Percentiles rank a stretch among this genome's conserved stretches.
These are phyloP conservation scores for Ustilago shanxiensis DNA, from an alignment of 1,284 basidiomycete species.

Conservation along the genomic window DNA sequence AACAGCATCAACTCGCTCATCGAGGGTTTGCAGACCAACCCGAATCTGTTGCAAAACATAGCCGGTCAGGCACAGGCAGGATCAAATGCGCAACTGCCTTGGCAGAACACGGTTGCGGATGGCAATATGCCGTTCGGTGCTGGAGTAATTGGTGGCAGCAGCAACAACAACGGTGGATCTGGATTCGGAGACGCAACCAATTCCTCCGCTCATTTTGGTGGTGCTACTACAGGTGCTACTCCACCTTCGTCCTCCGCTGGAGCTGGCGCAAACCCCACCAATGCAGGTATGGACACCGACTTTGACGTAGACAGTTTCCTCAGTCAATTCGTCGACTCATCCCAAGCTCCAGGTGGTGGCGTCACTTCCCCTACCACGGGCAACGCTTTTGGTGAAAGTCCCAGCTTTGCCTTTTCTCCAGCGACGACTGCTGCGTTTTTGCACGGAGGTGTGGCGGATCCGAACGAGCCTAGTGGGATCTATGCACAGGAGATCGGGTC, in stretches of 20 bases:
- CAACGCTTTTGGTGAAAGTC: constrained; percentile 25
- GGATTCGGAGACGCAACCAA: not conserved
- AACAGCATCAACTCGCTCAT: constrained; percentile 81
- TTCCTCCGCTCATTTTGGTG: not conserved
- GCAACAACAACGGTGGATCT: not conserved
- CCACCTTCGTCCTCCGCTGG: constrained; percentile 17
- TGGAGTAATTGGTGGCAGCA: not conserved
- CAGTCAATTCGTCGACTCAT: constrained; percentile 58
- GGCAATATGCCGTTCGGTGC: constrained; percentile 5
- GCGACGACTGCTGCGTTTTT: constrained; percentile 50
- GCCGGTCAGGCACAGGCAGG: not conserved
- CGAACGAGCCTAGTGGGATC: constrained; percentile 9
- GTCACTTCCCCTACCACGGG: constrained; percentile 26
- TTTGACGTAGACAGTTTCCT: constrained; percentile 65
- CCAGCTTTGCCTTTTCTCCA: constrained; percentile 45
- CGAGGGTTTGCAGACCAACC: constrained; percentile 77
- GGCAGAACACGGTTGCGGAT: constrained; percentile 4
- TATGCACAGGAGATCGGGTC: constrained; percentile 22
- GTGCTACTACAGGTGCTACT: constrained; percentile 15
- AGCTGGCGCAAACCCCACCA: not conserved
- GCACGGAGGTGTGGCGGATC: constrained; percentile 22
- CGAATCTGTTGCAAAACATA: constrained; percentile 26
- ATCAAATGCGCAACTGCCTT: not conserved
- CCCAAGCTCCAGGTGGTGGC: constrained; percentile 48
- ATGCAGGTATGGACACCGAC: constrained; percentile 33